Conservation (phyloP, 257 asterid species). For the Capsicum baccatum region DNA sequence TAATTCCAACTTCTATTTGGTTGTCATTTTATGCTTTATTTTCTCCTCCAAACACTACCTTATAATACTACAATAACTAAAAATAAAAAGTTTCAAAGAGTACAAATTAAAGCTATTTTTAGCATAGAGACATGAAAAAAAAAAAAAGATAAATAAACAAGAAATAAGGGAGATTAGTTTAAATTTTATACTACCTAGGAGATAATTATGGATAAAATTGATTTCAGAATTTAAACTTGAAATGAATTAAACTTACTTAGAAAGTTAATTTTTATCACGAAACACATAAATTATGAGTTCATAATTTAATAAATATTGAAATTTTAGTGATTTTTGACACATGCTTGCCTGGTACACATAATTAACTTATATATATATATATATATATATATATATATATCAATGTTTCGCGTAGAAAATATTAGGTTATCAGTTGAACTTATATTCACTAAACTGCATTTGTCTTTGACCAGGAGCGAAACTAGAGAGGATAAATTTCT, state of each 20-base stretch:
- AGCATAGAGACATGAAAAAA: background rate
- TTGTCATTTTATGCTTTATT: slow-evolving; percentile 54
- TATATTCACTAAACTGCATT: too few relatives aligned
- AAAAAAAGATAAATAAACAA: background rate
- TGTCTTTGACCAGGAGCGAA: too few relatives aligned
- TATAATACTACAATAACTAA: background rate
- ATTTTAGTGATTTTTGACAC: background rate
- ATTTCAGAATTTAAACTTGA: background rate
- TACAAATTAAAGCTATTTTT: slow-evolving; percentile 24
- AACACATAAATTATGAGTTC: too few relatives aligned
- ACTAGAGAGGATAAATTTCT: too few relatives aligned
- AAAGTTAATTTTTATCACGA: background rate
- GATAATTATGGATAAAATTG: background rate
- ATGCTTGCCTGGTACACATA: too few relatives aligned
- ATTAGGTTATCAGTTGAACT: too few relatives aligned
- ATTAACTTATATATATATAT: too few relatives aligned
- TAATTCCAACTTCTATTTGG: slow-evolving; percentile 70
- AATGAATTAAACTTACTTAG: background rate
- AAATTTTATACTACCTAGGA: background rate
- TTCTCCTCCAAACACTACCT: slow-evolving; percentile 46
- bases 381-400: too few relatives aligned
- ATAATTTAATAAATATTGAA: background rate
- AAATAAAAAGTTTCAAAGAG: background rate
- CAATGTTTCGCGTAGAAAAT: too few relatives aligned
- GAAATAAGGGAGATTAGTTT: background rate